Evolutionary conservation across 768 basidiomycete species (phyloP).

Genomic region (Naganishia friedmannii): DNA sequence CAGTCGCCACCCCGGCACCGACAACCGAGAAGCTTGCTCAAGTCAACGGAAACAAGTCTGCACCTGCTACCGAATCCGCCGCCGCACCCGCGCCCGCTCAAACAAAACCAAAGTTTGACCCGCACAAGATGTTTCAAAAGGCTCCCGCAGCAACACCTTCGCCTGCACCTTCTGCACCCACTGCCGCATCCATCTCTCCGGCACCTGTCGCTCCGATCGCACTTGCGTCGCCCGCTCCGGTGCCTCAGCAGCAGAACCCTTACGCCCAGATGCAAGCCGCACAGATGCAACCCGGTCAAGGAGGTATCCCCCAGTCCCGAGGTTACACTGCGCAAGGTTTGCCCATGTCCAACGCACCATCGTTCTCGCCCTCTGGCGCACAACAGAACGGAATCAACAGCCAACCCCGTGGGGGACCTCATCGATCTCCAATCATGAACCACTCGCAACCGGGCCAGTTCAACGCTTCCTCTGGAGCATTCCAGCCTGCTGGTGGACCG

Average conservation of each 20-base stretch:
- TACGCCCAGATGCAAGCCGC: conserved; percentile 47
- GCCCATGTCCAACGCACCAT: conserved; percentile 14
- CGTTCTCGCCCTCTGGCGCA: background rate
- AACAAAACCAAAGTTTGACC: conserved; percentile 54
- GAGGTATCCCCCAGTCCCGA: conserved; percentile 18
- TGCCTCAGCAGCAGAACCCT: conserved; percentile 42
- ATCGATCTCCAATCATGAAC: conserved; percentile 35
- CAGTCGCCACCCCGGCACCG: background rate
- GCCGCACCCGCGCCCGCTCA: conserved; percentile 33
- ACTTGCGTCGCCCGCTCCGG: conserved; percentile 57
- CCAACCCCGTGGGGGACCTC: background rate
- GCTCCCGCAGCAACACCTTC: conserved; percentile 30
- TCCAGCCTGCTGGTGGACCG: conserved; percentile 3
- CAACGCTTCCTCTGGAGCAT: conserved; percentile 31
- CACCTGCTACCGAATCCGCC: conserved; percentile 29
- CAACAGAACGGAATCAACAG: background rate
- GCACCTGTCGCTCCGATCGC: conserved; percentile 61
- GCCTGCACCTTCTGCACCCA: conserved; percentile 45
- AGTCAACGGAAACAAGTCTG: background rate
- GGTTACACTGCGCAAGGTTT: conserved; percentile 31
- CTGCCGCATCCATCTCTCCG: conserved; percentile 55
- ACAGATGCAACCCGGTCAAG: background rate
- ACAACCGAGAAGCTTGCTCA: conserved; percentile 13
- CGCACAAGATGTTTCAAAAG: conserved; percentile 55
- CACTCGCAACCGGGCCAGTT: conserved; percentile 34